Evolutionary conservation across 176 grass and related monocot species (phyloP).

Genomic region (Olyra latifolia): DNA sequence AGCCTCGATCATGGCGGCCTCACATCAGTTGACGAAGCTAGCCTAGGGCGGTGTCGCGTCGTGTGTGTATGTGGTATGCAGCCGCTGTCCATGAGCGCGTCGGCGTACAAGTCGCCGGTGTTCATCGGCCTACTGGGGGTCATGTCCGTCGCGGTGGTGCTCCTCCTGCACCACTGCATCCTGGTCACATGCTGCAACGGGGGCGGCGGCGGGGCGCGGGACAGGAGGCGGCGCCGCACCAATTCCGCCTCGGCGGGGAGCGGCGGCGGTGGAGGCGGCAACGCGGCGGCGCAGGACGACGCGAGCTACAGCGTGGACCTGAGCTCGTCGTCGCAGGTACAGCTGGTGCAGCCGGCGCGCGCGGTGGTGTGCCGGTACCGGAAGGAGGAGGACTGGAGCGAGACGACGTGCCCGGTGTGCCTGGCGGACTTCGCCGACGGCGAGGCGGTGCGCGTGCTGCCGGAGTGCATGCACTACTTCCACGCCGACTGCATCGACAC

Average conservation of each 20-base stretch:
- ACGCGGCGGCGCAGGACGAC: background rate
- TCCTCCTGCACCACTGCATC: slow-evolving; percentile 46
- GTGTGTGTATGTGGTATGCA: background rate
- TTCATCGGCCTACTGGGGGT: slow-evolving; percentile 40
- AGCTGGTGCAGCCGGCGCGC: slow-evolving; percentile 13
- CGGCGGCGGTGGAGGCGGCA: too few species aligned
- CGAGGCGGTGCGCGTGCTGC: slow-evolving; percentile 42
- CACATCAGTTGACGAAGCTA: background rate
- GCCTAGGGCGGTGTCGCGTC: background rate
- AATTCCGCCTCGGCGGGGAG: background rate
- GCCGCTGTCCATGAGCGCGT: background rate
- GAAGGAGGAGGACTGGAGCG: slow-evolving; percentile 31
- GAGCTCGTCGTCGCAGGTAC: slow-evolving; percentile 35
- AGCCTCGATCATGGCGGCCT: background rate
- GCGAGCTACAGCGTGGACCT: background rate
- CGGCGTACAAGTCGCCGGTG: slow-evolving; percentile 33
- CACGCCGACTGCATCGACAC: slow-evolving; percentile 52
- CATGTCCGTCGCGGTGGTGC: slow-evolving; percentile 19
- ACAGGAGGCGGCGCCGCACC: background rate
- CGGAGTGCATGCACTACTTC: slow-evolving; percentile 57
- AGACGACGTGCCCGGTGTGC: slow-evolving; percentile 48
- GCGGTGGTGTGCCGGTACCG: slow-evolving; percentile 30
- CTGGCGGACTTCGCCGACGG: slow-evolving; percentile 49
- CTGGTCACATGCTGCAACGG: slow-evolving; percentile 30
- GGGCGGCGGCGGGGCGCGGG: background rate